phyloP scores from a whole-genome alignment of 805 yeast genomes.

The Lachancea sp. region DNA sequence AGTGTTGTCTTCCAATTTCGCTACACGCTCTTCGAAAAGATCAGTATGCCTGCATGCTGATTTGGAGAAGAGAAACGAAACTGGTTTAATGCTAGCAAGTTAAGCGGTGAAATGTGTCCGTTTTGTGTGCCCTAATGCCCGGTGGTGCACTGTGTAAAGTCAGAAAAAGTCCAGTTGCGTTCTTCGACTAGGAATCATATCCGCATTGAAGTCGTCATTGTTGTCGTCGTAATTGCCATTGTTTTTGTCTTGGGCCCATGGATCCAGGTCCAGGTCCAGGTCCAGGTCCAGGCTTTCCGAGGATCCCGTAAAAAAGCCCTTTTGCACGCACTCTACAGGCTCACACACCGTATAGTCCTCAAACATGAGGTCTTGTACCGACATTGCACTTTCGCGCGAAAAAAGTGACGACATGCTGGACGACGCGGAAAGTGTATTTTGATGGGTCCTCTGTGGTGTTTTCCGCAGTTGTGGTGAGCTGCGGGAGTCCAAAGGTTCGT shows the following conservation, averaged over 20 bases:
- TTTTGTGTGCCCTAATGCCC: too few species aligned
- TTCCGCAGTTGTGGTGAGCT: not conserved
- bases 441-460: slow-evolving; percentile 2
- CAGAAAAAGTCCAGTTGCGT: slow-evolving; percentile 10
- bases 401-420: slow-evolving; percentile 17
- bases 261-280: not conserved
- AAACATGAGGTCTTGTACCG: slow-evolving; percentile 22
- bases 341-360: slow-evolving; percentile 13
- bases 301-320: slow-evolving; percentile 1
- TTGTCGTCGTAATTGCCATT: too few species aligned
- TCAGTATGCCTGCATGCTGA: not conserved
- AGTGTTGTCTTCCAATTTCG: not conserved
- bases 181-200: not conserved
- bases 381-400: slow-evolving; percentile 16
- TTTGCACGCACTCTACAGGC: not conserved
- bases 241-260: not conserved
- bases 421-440: slow-evolving; percentile 7
- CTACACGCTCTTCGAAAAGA: not conserved
- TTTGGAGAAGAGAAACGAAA: not conserved
- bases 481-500: not conserved
- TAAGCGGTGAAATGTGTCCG: too few species aligned
- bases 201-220: too few species aligned
- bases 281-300: not conserved
- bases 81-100: too few species aligned
- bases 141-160: too few species aligned